Conservation (phyloP, 306 rosid genomes). For the Casuarina equisetifolia region DNA sequence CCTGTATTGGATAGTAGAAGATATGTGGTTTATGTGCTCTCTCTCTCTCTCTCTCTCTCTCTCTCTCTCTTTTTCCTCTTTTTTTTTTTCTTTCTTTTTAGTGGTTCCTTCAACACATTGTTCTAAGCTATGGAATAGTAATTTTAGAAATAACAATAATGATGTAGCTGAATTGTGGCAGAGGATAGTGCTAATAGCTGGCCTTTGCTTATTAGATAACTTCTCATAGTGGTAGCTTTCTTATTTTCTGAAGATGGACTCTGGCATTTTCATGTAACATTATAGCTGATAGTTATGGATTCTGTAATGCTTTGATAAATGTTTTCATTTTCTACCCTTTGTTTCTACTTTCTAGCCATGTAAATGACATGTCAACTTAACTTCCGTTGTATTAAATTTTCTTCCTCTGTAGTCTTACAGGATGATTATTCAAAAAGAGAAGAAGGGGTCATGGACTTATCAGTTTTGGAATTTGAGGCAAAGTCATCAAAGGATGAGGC, state of each 20-base stretch:
- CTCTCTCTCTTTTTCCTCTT: no score
- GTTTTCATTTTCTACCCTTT: conserved; percentile 1
- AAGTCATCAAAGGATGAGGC: conserved; percentile 93
- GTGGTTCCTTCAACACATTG: background rate
- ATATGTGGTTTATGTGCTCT: background rate
- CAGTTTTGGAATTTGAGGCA: conserved; percentile 88
- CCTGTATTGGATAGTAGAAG: background rate
- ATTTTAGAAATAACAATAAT: background rate
- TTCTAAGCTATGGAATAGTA: background rate
- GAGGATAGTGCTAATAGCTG: background rate
- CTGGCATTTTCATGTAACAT: background rate
- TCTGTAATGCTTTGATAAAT: background rate
- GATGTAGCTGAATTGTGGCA: background rate
- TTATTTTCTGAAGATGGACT: background rate
- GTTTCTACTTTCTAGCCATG: background rate
- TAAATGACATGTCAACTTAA: background rate
- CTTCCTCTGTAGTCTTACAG: conserved; percentile 23
- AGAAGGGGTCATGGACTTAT: conserved; percentile 45
- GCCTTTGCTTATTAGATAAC: background rate
- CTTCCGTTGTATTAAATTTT: conserved; percentile 18
- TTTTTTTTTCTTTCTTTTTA: background rate
- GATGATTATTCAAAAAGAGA: conserved; percentile 36
- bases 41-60: no score
- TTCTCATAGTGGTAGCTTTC: background rate
- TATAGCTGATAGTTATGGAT: conserved; percentile 8